Base-by-base conservation (phyloP, 139 green algal species). In the Chlorella sp. region DNA sequence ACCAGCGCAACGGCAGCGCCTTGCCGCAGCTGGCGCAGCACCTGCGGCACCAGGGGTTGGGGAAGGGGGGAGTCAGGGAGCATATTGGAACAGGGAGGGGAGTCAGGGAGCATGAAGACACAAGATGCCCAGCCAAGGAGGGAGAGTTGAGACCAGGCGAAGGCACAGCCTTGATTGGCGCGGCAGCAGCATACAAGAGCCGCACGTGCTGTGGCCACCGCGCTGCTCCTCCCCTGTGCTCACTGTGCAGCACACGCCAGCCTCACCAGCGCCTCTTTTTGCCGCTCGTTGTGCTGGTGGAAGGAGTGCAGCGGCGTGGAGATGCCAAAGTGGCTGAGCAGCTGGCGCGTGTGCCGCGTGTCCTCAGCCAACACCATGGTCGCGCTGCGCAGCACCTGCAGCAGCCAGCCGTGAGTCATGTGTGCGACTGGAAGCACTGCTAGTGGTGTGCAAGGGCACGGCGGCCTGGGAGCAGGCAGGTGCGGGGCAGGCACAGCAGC, bases 221-320 rank as follows among this genome's bases (percentile, higher is more conserved):
- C n/a, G n/a, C n/a, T n/a, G n/a, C n/a, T n/a, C n/a, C n/a, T n/a
- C n/a, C n/a, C n/a, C 8, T 54, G 46, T 11, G 11, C 46, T 19
- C 46, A 19, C 24, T 60, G 2, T 16, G 51, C 14, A 11, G 2
- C 13, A 11, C 51, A 60, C 9, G 2, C 51, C 51, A 11, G 13
- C 22, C 70, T 20, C 26, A 90, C 85, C 48, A 84, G 19, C 6
- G 82, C 84, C 43, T 88, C 40, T 58, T 92, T 91, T 48, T 70
- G 72, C 16, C 56, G 62, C 89, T 98, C 95, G 72, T 99, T 99
- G 90, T 98, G 96, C 67, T 89, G 88, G 83, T 99, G 96, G 83
- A 90, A 96, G 83, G 70, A 87, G 43, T 85, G 30, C 41, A 91
- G 81, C 2, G 40, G 74, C 6, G 76, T 83, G 2, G 8, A 69